Base-by-base conservation (phyloP, 2,329 filamentous ascomycete genomes). In the Fusarium drepaniforme region DNA sequence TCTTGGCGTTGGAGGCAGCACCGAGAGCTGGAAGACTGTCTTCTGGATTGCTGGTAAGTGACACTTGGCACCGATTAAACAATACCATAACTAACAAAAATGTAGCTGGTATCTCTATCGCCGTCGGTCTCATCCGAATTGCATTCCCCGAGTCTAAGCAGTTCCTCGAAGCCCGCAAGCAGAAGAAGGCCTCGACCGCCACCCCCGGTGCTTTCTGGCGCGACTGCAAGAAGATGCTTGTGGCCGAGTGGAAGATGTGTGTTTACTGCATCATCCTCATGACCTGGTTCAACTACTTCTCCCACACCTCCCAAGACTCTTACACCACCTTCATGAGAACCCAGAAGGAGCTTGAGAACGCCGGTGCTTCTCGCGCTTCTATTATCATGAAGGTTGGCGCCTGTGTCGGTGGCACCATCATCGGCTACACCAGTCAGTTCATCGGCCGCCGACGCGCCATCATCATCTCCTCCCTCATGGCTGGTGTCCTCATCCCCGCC, bases 371-470 rank as follows among this genome's bases (percentile, higher is more conserved):
- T 9, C 90, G 93, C n/a, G 93, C 93, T 18, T 93, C 90, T n/a
- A 95, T 96, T 75, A 83, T 96, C 68, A 95, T 94, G 91, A 95
- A 95, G 84, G 91, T 89, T 1, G 93, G 94, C 30, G 93, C 93
- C 51, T 93, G 92, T 76, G 90, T 94, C 1, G 93, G 93, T 38
- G 93, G 93, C 30, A 92, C 91, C 49, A 90, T 93, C 71, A 89
- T 94, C 69, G 94, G 94, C 25, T 96, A 95, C 81, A 77, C 91
- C 9, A 94, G 92, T 9, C 93, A 96, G 80, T 94, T 92, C 80
- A 84, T 95, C 58, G 94, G 94, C 16, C 92, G 94, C 38, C 91
- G 94, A 30, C 88, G 92, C 44, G 88, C 90, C 64, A 94, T 94
- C 80, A 88, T 93, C 66, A 81, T 84, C 51, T 86, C 91, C 1